Evolutionary conservation across 2,329 filamentous ascomycete genomes (phyloP).

Genomic region (Xylaria sp.): DNA sequence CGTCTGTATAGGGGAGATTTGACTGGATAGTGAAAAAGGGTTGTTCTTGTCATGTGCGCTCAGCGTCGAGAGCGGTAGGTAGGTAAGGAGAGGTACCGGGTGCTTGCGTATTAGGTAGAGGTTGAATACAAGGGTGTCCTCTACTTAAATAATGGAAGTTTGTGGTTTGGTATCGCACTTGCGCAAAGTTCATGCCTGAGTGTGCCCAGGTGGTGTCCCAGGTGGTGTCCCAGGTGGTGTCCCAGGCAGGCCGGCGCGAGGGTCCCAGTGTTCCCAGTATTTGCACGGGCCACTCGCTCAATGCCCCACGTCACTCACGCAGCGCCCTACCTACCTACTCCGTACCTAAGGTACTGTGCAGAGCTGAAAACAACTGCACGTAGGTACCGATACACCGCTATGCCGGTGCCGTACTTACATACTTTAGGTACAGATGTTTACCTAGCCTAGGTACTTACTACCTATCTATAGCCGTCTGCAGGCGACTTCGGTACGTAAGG

Average conservation of each 20-base stretch:
- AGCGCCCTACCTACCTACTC: neutral
- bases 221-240: no score
- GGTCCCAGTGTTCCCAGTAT: neutral
- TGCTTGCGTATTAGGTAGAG: neutral
- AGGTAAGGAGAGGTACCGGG: neutral
- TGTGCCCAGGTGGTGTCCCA: no score
- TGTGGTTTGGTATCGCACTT: no score
- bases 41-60: neutral
- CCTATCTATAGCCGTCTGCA: no score
- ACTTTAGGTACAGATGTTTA: no score
- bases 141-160: neutral
- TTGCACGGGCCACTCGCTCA: neutral
- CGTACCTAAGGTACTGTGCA: neutral
- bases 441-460: no score
- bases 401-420: no score
- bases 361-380: conserved; percentile 2
- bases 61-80: neutral
- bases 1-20: neutral
- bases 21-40: neutral
- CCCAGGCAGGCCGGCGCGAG: neutral
- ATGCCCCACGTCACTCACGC: neutral
- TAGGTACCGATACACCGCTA: no score
- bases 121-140: neutral
- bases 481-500: no score
- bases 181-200: no score